These are phyloP conservation scores for Mycena chlorophos DNA, from an alignment of 768 basidiomycete species.

Conservation along the genomic window DNA sequence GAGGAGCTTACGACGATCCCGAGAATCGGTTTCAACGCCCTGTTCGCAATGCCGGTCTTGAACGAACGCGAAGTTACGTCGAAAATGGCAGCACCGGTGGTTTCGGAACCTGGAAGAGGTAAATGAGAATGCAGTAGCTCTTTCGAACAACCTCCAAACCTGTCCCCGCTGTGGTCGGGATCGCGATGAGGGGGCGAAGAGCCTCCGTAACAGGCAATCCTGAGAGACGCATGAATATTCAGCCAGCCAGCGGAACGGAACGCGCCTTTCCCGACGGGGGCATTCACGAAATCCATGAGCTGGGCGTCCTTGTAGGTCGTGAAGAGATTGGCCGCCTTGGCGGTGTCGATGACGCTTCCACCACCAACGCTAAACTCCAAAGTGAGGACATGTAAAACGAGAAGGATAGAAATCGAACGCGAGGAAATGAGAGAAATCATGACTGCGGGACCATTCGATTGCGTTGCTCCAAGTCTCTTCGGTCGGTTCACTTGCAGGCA, in stretches of 20 bases:
- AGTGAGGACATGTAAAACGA: slow-evolving; percentile 2
- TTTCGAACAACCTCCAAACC: slow-evolving; percentile 28
- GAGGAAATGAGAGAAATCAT: slow-evolving; percentile 91
- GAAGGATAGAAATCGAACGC: slow-evolving; percentile 53
- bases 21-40: slow-evolving; percentile 86
- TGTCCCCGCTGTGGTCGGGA: slow-evolving; percentile 77
- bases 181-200: slow-evolving; percentile 82
- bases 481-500: slow-evolving; percentile 87
- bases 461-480: slow-evolving; percentile 87
- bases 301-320: slow-evolving; percentile 90
- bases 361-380: slow-evolving; percentile 74
- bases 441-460: slow-evolving; percentile 81
- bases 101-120: slow-evolving; percentile 61
- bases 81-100: slow-evolving; percentile 92
- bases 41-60: slow-evolving; percentile 95
- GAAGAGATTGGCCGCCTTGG: slow-evolving; percentile 94
- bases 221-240: not conserved
- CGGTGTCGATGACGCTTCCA: slow-evolving; percentile 94
- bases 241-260: not conserved
- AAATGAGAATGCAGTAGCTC: not conserved
- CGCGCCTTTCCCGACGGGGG: slow-evolving; percentile 85
- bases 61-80: slow-evolving; percentile 90
- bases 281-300: slow-evolving; percentile 95
- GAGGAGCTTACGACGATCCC: slow-evolving; percentile 62
- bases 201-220: slow-evolving; percentile 67